phyloP scores from a whole-genome alignment of 371 early-diverging fungal genomes.

The Apophysomyces trapeziformis region DNA sequence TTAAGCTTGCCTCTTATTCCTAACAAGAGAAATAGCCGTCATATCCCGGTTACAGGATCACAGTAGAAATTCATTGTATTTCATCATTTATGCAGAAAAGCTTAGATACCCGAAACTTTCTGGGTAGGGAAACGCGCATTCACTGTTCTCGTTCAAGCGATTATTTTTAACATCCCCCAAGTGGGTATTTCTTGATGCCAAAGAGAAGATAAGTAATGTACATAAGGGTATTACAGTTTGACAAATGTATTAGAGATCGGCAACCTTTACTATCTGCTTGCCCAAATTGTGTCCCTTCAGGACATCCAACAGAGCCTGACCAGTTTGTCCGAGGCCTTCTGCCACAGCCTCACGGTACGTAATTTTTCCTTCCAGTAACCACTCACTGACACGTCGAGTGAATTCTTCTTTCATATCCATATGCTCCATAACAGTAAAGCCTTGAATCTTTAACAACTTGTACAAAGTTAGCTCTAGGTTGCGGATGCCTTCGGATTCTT shows the following conservation, averaged over 20 bases:
- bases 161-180: too few relatives aligned
- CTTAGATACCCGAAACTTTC: too few relatives aligned
- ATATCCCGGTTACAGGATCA: too few relatives aligned
- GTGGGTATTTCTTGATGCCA: too few relatives aligned
- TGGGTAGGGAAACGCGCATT: too few relatives aligned
- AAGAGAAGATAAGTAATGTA: too few relatives aligned
- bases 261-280: conserved; percentile 75
- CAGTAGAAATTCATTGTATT: too few relatives aligned
- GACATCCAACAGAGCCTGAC: conserved; percentile 69
- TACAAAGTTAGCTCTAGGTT: conserved; percentile 40
- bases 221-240: too few relatives aligned
- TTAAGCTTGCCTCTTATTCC: too few relatives aligned
- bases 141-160: too few relatives aligned
- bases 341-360: conserved; percentile 59
- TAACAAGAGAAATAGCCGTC: too few relatives aligned
- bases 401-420: conserved; percentile 50
- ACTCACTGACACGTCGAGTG: conserved; percentile 50
- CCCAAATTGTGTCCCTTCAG: conserved; percentile 77
- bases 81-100: too few relatives aligned
- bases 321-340: conserved; percentile 75
- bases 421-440: conserved; percentile 59
- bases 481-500: conserved; percentile 27
- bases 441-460: conserved; percentile 66
- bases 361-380: conserved; percentile 68
- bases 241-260: conserved; percentile 18